Evolutionary conservation across 75 land plant species (phyloP), one percentile per base, ranked within the genome.

Genomic region (Gnetum montanum): DNA sequence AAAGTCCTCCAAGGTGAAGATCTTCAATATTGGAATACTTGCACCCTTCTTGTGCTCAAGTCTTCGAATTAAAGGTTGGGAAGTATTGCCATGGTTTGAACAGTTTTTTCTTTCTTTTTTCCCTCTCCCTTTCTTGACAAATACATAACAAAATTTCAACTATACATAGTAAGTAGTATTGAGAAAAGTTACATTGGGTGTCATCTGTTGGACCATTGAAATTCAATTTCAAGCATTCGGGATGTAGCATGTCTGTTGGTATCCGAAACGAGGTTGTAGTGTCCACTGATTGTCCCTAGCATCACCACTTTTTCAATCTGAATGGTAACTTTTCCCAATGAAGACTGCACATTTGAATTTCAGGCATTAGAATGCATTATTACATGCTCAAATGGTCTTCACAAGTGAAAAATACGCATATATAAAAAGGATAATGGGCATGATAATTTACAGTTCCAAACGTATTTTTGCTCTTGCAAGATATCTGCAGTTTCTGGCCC

Each of bases 231-330:
- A 26, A 91, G 69, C 0, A 61, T 87, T 36, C 93, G 66, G 11
- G 88, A 61, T 36, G 84, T 54, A 6, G 80, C 84, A 62, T 88
- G 78, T 18, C 82, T 70, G 61, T 81, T 75, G 11, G 73, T 60
- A 46, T 93, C 90, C 43, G 87, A 82, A 30, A 52, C 76, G 13
- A 93, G 76, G 46, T 62, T 81, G 45, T 85, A 88, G 43, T 72
- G 56, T 1, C 98, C 98, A 69, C 90, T 88, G 57, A 79, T 67
- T n/a, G 73, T 67, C 40, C 98, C 98, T 57, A 79, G 79, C 48
- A 72, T 76, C 30, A 93, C 89, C 29, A 93, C 87, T 66, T 81
- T 82, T 67, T 94, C 98, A 28, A 89, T 94, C 65, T 89, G 98
- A 59, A 94, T 89, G 0, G 87, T 82, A 25, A 94, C 83, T 63